These are phyloP conservation scores for Afroboletus lepidellus DNA, from an alignment of 1,284 basidiomycete genomes.

Conservation along the genomic window DNA sequence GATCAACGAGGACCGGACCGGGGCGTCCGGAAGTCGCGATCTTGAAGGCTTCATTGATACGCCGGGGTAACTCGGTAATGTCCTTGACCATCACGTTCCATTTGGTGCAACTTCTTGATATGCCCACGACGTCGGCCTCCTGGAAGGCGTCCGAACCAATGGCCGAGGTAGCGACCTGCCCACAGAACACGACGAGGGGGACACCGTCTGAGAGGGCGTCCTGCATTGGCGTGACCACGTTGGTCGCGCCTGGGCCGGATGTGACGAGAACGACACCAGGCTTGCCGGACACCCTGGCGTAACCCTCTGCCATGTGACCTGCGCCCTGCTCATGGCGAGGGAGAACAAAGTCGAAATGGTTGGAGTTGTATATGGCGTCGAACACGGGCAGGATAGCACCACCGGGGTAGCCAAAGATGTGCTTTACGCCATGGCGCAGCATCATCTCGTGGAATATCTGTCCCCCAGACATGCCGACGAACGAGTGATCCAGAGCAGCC, in stretches of 20 bases:
- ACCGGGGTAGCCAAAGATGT: constrained; percentile 97
- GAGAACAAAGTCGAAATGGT: constrained; percentile 93
- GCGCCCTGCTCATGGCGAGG: constrained; percentile 98
- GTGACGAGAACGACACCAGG: constrained; percentile 98
- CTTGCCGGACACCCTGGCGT: constrained; percentile 95
- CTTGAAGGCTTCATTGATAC: constrained; percentile 99
- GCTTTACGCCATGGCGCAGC: constrained; percentile 94
- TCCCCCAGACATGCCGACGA: constrained; percentile 93
- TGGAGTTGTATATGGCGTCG: constrained; percentile 97
- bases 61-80: constrained; percentile 88
- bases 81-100: constrained; percentile 99
- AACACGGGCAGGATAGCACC: constrained; percentile 98
- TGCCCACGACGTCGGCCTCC: constrained; percentile 95
- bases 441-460: constrained; percentile 99
- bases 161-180: constrained; percentile 97
- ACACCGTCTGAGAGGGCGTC: constrained; percentile 95
- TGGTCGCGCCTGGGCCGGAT: constrained; percentile 96
- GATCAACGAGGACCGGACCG: constrained; percentile 95
- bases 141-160: constrained; percentile 99
- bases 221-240: constrained; percentile 97
- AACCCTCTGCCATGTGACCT: constrained; percentile 98
- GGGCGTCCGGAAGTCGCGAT: constrained; percentile 96
- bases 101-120: constrained; percentile 95
- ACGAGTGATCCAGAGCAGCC: constrained; percentile 65
- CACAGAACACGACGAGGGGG: constrained; percentile 93